Conservation (phyloP, 1,284 basidiomycete species). For the Ustilago nuda region DNA sequence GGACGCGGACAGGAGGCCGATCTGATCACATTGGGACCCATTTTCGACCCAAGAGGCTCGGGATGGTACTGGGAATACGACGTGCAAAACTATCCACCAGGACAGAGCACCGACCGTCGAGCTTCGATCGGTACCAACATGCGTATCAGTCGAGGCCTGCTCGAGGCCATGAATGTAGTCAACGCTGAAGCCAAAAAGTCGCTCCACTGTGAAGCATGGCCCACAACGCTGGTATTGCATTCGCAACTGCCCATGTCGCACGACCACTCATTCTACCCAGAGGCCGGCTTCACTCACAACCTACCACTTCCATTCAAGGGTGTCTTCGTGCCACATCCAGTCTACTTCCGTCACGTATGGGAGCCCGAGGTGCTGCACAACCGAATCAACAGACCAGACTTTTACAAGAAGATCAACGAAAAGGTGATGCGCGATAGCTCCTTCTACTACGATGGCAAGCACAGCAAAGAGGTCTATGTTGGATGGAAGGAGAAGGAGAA, state of each 20-base stretch:
- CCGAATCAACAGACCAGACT: constrained; percentile 66
- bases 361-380: constrained; percentile 64
- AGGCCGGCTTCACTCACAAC: constrained; percentile 68
- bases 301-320: constrained; percentile 68
- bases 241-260: constrained; percentile 66
- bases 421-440: constrained; percentile 67
- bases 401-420: constrained; percentile 69
- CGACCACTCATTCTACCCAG: constrained; percentile 67
- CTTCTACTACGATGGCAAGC: constrained; percentile 68
- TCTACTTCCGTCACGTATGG: constrained; percentile 69
- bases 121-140: constrained; percentile 69
- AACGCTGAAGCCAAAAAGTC: constrained; percentile 69
- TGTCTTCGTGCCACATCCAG: constrained; percentile 68
- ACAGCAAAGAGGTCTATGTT: constrained; percentile 67
- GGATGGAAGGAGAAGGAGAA: constrained; percentile 67
- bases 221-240: constrained; percentile 68
- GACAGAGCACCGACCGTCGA: constrained; percentile 62
- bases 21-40: constrained; percentile 67
- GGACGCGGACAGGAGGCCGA: constrained; percentile 67
- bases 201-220: constrained; percentile 69
- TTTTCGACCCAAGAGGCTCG: constrained; percentile 68
- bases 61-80: constrained; percentile 70
- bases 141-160: constrained; percentile 66
- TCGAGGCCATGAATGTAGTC: constrained; percentile 69
- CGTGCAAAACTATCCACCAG: constrained; percentile 67